Evolutionary conservation across 176 grass and related monocot species (phyloP).

Genomic region (Alloteropsis semialata): DNA sequence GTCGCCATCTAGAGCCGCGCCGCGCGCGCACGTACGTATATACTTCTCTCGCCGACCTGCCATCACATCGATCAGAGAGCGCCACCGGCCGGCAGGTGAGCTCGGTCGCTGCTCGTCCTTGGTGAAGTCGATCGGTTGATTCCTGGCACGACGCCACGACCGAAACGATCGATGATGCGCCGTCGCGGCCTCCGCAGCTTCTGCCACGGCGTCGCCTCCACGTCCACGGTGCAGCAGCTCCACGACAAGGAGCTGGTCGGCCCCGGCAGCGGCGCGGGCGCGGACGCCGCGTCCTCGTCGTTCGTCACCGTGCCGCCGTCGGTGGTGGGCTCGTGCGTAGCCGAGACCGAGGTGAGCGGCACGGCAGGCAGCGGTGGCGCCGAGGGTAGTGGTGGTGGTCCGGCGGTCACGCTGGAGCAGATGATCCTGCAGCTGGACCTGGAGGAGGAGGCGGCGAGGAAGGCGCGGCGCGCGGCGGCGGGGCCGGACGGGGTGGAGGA

Average conservation of each 20-base stretch:
- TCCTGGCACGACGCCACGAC: too few species aligned
- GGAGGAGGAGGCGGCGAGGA: constrained; percentile 67
- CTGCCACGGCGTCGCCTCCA: constrained; percentile 69
- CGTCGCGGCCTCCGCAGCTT: constrained; percentile 60
- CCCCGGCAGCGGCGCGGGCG: constrained; percentile 1
- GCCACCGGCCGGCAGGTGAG: not conserved
- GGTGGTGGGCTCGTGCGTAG: constrained; percentile 48
- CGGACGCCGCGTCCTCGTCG: constrained; percentile 17
- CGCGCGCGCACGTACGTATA: not conserved
- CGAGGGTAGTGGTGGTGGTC: not conserved
- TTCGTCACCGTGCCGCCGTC: constrained; percentile 36
- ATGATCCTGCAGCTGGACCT: constrained; percentile 97
- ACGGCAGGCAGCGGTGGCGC: not conserved
- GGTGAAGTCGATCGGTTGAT: too few species aligned
- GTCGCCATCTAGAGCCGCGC: not conserved
- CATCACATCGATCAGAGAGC: not conserved
- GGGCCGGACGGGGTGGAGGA: not conserved
- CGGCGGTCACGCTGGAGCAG: constrained; percentile 65
- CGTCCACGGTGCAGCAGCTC: constrained; percentile 55
- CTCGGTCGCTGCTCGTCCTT: not conserved
- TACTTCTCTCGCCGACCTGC: not conserved
- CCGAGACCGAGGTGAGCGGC: constrained; percentile 34
- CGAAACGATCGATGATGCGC: constrained; percentile 43
- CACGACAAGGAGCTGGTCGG: constrained; percentile 16
- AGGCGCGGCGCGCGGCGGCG: constrained; percentile 15